These are phyloP conservation scores for Populus deltoides DNA, from an alignment of 345 rosid genomes.

Conservation along the genomic window DNA sequence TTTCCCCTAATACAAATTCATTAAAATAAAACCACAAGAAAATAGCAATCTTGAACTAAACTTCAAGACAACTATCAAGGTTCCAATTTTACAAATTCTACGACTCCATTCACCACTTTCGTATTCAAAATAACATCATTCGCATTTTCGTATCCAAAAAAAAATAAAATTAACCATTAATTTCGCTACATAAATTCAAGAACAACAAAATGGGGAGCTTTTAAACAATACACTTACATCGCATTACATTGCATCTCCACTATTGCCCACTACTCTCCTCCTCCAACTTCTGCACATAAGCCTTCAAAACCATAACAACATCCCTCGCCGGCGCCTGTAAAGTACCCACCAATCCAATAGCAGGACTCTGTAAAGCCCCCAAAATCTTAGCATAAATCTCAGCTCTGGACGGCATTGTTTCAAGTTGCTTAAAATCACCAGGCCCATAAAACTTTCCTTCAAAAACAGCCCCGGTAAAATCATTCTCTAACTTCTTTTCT, in stretches of 20 bases:
- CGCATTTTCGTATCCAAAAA: neutral
- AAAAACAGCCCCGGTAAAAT: slow-evolving; percentile 83
- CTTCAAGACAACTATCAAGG: neutral
- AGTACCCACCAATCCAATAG: slow-evolving; percentile 68
- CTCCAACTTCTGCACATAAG: slow-evolving; percentile 86
- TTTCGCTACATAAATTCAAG: slow-evolving; percentile 8
- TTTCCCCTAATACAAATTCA: neutral
- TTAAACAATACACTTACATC: neutral
- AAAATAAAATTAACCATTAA: neutral
- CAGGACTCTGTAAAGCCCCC: slow-evolving; percentile 79
- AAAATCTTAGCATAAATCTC: slow-evolving; percentile 83
- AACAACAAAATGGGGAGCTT: neutral
- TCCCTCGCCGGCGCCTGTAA: slow-evolving; percentile 90
- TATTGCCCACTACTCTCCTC: slow-evolving; percentile 61
- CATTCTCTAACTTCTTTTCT: slow-evolving; percentile 71
- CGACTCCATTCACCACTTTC: neutral
- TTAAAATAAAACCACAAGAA: neutral
- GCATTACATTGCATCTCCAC: neutral
- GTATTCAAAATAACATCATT: neutral
- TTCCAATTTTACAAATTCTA: slow-evolving; percentile 14
- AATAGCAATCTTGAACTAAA: neutral
- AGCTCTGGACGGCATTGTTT: slow-evolving; percentile 78
- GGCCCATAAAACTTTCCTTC: slow-evolving; percentile 91
- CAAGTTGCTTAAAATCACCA: slow-evolving; percentile 61
- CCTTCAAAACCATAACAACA: slow-evolving; percentile 72